These are phyloP conservation scores for Penicillium egyptiacum DNA, from an alignment of 495 filamentous ascomycete species.

Conservation along the genomic window DNA sequence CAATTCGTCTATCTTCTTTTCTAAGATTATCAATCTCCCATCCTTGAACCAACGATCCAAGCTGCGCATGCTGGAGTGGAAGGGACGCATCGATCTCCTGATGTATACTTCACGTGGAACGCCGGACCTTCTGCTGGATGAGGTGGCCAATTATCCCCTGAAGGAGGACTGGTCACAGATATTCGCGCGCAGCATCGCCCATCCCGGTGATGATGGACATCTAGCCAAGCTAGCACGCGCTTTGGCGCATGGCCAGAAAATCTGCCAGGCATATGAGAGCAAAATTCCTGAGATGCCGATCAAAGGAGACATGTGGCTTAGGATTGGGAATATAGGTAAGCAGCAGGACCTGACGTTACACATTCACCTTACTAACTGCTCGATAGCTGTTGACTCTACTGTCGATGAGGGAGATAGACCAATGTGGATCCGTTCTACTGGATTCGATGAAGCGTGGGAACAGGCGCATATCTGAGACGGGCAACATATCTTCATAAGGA, in stretches of 20 bases:
- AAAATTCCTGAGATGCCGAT: conserved; percentile 47
- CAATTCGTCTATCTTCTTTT: conserved; percentile 64
- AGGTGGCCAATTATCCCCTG: conserved; percentile 52
- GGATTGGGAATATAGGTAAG: conserved; percentile 58
- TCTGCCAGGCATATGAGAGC: conserved; percentile 46
- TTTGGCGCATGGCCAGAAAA: conserved; percentile 54
- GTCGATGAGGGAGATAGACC: conserved; percentile 13
- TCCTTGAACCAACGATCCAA: conserved; percentile 46
- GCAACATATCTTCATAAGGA: background rate
- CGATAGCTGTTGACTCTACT: conserved; percentile 38
- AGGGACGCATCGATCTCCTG: conserved; percentile 66
- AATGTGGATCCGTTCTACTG: conserved; percentile 38
- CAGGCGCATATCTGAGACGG: conserved; percentile 25
- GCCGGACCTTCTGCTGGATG: conserved; percentile 55
- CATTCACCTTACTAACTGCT: conserved; percentile 14
- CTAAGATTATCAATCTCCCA: conserved; percentile 46
- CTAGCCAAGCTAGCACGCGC: conserved; percentile 70
- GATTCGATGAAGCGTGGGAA: conserved; percentile 42
- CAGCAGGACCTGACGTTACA: background rate
- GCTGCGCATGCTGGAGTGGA: conserved; percentile 70
- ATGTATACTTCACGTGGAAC: conserved; percentile 62
- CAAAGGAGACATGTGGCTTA: conserved; percentile 68
- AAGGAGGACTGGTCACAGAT: conserved; percentile 53
- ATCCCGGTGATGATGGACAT: conserved; percentile 75
- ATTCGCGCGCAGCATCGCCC: conserved; percentile 51